phyloP scores from a whole-genome alignment of 805 yeast genomes.

The Candida dendrica region DNA sequence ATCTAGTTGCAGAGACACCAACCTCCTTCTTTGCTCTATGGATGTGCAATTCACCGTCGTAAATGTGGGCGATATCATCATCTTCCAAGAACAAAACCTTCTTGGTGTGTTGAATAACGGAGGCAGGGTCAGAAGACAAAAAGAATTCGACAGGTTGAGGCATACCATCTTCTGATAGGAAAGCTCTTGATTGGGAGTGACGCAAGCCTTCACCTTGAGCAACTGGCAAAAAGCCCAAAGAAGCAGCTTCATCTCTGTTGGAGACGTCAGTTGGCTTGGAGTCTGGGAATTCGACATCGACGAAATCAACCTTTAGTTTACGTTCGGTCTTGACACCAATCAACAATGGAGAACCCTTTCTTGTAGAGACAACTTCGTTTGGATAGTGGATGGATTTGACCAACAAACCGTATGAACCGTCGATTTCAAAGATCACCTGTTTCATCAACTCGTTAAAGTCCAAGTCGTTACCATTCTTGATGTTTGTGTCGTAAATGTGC shows the following conservation, averaged over 20 bases:
- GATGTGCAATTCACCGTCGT: constrained; percentile 96
- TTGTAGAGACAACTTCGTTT: constrained; percentile 91
- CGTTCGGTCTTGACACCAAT: constrained; percentile 96
- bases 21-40: constrained; percentile 90
- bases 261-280: constrained; percentile 18
- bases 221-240: constrained; percentile 39
- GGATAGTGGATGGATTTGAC: constrained; percentile 91
- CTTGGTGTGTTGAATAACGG: constrained; percentile 94
- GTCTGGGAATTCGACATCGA: constrained; percentile 90
- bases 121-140: constrained; percentile 94
- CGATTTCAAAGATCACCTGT: constrained; percentile 84
- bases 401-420: constrained; percentile 95
- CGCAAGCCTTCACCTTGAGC: constrained; percentile 57
- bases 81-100: constrained; percentile 95
- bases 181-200: constrained; percentile 94
- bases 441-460: constrained; percentile 92
- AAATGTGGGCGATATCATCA: constrained; percentile 97
- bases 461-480: constrained; percentile 64
- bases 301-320: constrained; percentile 94
- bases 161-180: constrained; percentile 85
- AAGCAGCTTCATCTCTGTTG: constrained; percentile 2
- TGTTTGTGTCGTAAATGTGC: constrained; percentile 75
- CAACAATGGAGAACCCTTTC: constrained; percentile 96
- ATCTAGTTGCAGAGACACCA: constrained; percentile 88
- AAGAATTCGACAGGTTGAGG: constrained; percentile 95